Percentiles rank a stretch among this genome's conserved stretches.
Evolutionary conservation across 179 eudicot species (phyloP).

Genomic region (Dionaea muscipula): DNA sequence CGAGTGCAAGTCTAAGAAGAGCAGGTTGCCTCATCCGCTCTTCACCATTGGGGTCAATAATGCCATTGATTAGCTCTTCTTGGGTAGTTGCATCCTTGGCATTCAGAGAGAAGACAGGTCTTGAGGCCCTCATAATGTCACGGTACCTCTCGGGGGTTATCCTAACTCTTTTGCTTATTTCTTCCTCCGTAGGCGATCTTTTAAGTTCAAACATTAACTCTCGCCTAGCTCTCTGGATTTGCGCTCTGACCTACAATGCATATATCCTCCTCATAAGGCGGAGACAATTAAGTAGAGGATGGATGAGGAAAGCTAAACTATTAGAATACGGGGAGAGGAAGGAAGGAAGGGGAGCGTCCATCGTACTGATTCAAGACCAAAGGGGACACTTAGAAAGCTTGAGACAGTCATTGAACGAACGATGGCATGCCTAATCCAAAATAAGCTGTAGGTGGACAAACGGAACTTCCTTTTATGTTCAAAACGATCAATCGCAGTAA

Average conservation of each 20-base stretch:
- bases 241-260: slow-evolving; percentile 53
- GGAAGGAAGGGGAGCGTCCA: not conserved
- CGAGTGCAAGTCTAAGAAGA: slow-evolving; percentile 86
- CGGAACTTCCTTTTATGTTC: slow-evolving; percentile 65
- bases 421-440: slow-evolving; percentile 90
- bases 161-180: slow-evolving; percentile 46
- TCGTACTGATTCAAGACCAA: slow-evolving; percentile 92
- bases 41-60: slow-evolving; percentile 51
- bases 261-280: no score
- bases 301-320: not conserved
- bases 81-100: slow-evolving; percentile 48
- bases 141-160: slow-evolving; percentile 63
- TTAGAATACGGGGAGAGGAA: no score
- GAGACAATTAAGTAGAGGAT: not conserved
- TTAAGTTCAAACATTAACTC: slow-evolving; percentile 55
- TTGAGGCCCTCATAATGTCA: slow-evolving; percentile 69
- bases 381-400: slow-evolving; percentile 72
- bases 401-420: slow-evolving; percentile 82
- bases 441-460: slow-evolving; percentile 78
- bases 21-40: slow-evolving; percentile 68
- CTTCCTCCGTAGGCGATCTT: slow-evolving; percentile 64
- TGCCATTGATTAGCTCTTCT: slow-evolving; percentile 60
- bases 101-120: slow-evolving; percentile 50
- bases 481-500: slow-evolving; percentile 91
- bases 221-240: slow-evolving; percentile 60